These are phyloP conservation scores for Melanopsichium pennsylvanicum DNA, from an alignment of 1,284 basidiomycete species.

Conservation along the genomic window DNA sequence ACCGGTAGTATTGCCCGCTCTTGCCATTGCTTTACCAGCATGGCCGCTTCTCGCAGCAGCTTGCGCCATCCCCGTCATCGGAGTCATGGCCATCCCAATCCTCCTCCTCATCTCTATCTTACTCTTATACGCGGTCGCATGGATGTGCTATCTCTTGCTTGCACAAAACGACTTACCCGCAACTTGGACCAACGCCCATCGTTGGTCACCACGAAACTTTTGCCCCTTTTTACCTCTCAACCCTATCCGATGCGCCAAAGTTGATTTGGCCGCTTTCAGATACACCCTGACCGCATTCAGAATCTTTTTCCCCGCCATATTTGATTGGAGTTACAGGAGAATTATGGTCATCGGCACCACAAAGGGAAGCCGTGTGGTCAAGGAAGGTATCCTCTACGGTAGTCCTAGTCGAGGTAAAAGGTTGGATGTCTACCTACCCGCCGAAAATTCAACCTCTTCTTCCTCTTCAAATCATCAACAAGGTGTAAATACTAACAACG, in stretches of 20 bases:
- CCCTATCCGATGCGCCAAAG: conserved; percentile 58
- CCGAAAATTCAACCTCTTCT: conserved; percentile 8
- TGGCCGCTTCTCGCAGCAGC: conserved; percentile 55
- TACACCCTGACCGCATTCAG: conserved; percentile 51
- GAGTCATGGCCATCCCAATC: conserved; percentile 62
- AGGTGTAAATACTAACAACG: conserved; percentile 1
- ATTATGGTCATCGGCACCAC: conserved; percentile 64
- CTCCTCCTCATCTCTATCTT: conserved; percentile 56
- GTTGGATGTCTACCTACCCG: conserved; percentile 61
- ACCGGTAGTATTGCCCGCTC: conserved; percentile 44
- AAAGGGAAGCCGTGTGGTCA: conserved; percentile 52
- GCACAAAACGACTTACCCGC: conserved; percentile 62
- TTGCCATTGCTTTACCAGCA: conserved; percentile 47
- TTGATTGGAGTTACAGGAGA: conserved; percentile 60
- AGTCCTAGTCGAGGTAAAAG: conserved; percentile 43
- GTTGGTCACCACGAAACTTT: conserved; percentile 20
- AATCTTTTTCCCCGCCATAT: conserved; percentile 52
- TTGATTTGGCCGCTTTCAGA: conserved; percentile 52
- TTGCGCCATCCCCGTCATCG: conserved; percentile 55
- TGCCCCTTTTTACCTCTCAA: conserved; percentile 62
- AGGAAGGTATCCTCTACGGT: conserved; percentile 61
- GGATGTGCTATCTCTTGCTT: conserved; percentile 63
- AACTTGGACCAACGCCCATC: conserved; percentile 16
- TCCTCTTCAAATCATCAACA: background rate
- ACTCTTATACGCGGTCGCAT: conserved; percentile 61